These are phyloP conservation scores for Auriscalpium microsporum DNA, from an alignment of 768 basidiomycete species.

Conservation along the genomic window DNA sequence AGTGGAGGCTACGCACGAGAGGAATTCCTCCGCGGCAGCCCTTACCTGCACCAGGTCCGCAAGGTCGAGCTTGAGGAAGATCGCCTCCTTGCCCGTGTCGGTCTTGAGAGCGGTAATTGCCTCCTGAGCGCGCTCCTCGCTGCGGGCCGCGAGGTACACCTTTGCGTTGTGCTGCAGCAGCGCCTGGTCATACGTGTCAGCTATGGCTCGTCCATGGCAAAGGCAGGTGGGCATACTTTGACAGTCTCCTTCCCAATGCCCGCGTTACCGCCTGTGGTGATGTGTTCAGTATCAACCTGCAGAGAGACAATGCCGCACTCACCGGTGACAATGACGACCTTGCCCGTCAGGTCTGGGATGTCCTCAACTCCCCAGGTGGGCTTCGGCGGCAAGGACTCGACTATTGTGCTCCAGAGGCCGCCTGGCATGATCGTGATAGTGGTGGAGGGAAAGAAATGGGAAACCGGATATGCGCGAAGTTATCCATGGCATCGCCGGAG, in stretches of 20 bases:
- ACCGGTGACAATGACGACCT: slow-evolving; percentile 5
- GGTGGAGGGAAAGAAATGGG: no score
- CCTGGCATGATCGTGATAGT: no score
- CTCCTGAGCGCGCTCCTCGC: slow-evolving; percentile 30
- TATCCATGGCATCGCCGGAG: no score
- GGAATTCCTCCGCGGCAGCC: slow-evolving; percentile 29
- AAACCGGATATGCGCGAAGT: no score
- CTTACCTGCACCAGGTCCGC: slow-evolving; percentile 29
- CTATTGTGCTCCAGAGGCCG: background rate
- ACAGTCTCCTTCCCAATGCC: slow-evolving; percentile 53
- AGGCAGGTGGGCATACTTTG: slow-evolving; percentile 30
- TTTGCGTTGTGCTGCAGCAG: slow-evolving; percentile 53
- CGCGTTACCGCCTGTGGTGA: slow-evolving; percentile 25
- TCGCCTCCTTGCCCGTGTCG: slow-evolving; percentile 31
- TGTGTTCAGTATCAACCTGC: slow-evolving; percentile 21
- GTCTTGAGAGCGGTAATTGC: slow-evolving; percentile 45
- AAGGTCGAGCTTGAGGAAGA: slow-evolving; percentile 38
- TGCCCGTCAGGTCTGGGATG: slow-evolving; percentile 10
- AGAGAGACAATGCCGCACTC: background rate
- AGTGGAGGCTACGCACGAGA: slow-evolving; percentile 18
- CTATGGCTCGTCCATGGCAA: background rate
- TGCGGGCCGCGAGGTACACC: slow-evolving; percentile 52
- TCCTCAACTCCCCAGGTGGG: slow-evolving; percentile 5
- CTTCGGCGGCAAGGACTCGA: slow-evolving; percentile 4
- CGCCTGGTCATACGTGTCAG: slow-evolving; percentile 23